Percentiles rank a stretch among this genome's conserved stretches.
Evolutionary conservation across 441 rosid species (phyloP).

Genomic region (Euphorbia schlechtendalii): DNA sequence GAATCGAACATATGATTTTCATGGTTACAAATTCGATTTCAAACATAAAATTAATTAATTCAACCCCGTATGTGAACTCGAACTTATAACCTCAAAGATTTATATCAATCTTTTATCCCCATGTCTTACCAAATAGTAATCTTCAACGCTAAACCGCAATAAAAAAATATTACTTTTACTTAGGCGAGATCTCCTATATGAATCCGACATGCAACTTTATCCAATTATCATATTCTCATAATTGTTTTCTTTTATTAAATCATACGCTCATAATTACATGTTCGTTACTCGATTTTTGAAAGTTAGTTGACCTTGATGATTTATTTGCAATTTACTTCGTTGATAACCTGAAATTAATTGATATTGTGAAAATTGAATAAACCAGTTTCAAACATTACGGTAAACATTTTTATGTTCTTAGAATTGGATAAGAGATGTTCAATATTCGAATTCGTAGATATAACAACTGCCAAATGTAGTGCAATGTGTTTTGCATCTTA

Average conservation of each 20-base stretch:
- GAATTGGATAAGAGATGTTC: neutral
- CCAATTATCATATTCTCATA: too few species aligned
- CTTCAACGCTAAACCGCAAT: too few species aligned
- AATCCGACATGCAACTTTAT: too few species aligned
- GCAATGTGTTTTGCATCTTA: neutral
- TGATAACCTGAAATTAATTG: neutral
- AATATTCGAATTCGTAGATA: slow-evolving; percentile 48
- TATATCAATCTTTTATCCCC: too few species aligned
- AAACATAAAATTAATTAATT: too few species aligned
- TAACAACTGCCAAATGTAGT: slow-evolving; percentile 35
- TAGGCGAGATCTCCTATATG: too few species aligned
- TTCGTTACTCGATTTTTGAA: neutral
- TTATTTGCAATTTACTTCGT: neutral
- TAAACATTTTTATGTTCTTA: neutral
- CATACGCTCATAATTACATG: slow-evolving; percentile 1
- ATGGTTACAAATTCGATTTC: too few species aligned
- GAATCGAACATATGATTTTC: too few species aligned
- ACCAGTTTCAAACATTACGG: neutral
- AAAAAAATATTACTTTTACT: too few species aligned
- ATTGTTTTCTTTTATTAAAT: neutral
- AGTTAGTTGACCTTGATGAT: neutral
- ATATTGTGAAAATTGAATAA: neutral
- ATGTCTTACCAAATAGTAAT: too few species aligned
- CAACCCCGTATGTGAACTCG: too few species aligned
- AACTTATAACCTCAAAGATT: too few species aligned